phyloP scores from a whole-genome alignment of 176 grass and related monocot genomes.

The Musa itinerans region DNA sequence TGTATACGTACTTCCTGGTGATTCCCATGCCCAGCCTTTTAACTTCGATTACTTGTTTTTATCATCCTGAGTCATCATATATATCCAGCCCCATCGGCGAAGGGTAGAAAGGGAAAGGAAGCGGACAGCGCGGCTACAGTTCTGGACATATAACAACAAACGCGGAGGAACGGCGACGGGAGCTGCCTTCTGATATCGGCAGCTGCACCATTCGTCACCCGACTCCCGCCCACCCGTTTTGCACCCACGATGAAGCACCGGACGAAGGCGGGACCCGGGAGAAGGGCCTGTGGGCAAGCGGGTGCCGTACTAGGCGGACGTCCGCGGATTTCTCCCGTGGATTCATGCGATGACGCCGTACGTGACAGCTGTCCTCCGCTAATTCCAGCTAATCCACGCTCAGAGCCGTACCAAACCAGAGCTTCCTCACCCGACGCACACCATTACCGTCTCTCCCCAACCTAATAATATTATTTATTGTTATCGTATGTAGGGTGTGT shows the following conservation, averaged over 20 bases:
- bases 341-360: not conserved
- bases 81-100: no score
- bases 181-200: not conserved
- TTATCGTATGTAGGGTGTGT: no score
- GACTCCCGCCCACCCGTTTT: no score
- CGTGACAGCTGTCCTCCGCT: slow-evolving; percentile 19
- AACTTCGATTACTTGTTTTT: no score
- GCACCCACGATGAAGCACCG: not conserved
- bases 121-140: slow-evolving; percentile 4
- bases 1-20: no score
- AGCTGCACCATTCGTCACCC: no score
- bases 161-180: slow-evolving; percentile 6
- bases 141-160: not conserved
- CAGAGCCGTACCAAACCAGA: slow-evolving; percentile 7
- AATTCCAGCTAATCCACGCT: slow-evolving; percentile 16
- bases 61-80: no score
- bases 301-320: not conserved
- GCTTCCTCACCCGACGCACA: not conserved
- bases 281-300: not conserved
- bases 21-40: no score
- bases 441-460: no score
- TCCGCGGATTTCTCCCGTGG: not conserved
- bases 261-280: not conserved
- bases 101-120: not conserved
- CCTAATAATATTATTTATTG: no score